Percentiles rank a stretch among this genome's conserved stretches.
phyloP scores from a whole-genome alignment of 108 stramenopile species.

The Cyclotella sp. region DNA sequence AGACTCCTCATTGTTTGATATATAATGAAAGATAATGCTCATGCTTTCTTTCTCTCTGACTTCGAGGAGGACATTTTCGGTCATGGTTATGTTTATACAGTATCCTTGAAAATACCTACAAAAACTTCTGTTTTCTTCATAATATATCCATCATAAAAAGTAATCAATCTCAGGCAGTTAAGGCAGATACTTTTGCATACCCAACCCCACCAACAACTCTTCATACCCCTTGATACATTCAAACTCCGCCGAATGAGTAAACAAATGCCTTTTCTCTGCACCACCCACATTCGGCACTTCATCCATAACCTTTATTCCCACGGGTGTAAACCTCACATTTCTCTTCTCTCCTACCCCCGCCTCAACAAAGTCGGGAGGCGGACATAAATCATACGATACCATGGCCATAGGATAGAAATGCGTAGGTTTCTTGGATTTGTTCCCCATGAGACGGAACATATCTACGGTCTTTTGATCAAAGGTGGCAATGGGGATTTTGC shows the following conservation, averaged over 20 bases:
- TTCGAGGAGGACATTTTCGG: too few species aligned
- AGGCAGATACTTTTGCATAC: slow-evolving; percentile 44
- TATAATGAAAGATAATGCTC: too few species aligned
- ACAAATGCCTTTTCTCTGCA: slow-evolving; percentile 71
- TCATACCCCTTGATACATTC: slow-evolving; percentile 62
- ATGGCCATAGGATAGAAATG: slow-evolving; percentile 96
- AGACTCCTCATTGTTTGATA: too few species aligned
- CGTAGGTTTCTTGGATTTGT: slow-evolving; percentile 82
- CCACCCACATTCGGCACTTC: slow-evolving; percentile 79
- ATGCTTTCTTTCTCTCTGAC: too few species aligned
- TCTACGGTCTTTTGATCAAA: slow-evolving; percentile 95
- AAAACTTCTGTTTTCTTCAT: too few species aligned
- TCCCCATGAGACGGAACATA: slow-evolving; percentile 95
- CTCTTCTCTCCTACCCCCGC: slow-evolving; percentile 84
- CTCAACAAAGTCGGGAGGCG: slow-evolving; percentile 91
- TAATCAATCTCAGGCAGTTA: too few species aligned
- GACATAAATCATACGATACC: slow-evolving; percentile 94
- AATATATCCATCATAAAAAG: too few species aligned
- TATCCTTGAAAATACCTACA: too few species aligned
- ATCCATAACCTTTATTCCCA: slow-evolving; percentile 74
- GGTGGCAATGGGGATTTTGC: slow-evolving; percentile 89
- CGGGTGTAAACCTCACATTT: slow-evolving; percentile 87
- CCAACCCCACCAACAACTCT: slow-evolving; percentile 53
- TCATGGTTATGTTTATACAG: too few species aligned
- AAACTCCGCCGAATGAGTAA: slow-evolving; percentile 65